Base-by-base conservation (phyloP, 371 early-diverging fungal species). In the Mortierella sp. region DNA sequence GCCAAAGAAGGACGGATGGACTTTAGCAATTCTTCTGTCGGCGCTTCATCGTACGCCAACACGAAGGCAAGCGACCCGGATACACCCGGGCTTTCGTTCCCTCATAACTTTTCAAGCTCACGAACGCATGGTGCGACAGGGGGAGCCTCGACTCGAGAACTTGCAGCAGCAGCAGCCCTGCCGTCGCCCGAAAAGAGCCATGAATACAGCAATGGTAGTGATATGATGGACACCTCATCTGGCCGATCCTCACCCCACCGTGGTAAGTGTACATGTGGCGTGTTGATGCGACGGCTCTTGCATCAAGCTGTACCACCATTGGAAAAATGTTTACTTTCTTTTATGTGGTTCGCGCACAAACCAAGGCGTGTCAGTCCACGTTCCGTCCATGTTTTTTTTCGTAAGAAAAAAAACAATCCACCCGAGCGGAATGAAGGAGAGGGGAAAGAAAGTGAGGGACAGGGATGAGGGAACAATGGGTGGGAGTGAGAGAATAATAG, bases 141-240 rank as follows among this genome's bases (percentile, higher is more conserved):
- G n/a, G n/a, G n/a, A n/a, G n/a, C n/a, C n/a, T n/a, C n/a, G n/a
- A n/a, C n/a, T n/a, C n/a, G n/a, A n/a, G n/a, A n/a, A n/a, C n/a
- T n/a, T n/a, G n/a, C n/a, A n/a, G 37, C 37, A 14, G 37, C 43
- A 43, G 43, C 43, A 43, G 43, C 43, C 43, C 21, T 43, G 43
- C 43, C 43, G 11, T 43, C 43, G 43, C 43, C 15, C 9, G 43
- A 43, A 6, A 43, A 43, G 43, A 43, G 43, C 43, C 43, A 43
- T 21, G 43, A 43, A 8, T n/a, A 4, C 37, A 37, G 37, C 17
- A 8, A 43, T 21, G 21, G 21, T n/a, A n/a, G 43, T n/a, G 43
- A 43, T n/a, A 15, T 6, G 6, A n/a, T 43, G 6, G 43, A 14
- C 14, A 37, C 6, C 37, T 37, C 43, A 1, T n/a, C 43, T 43